Evolutionary conservation across 2,329 filamentous ascomycete genomes (phyloP), one percentile per base, ranked within the genome.

Genomic region (Trichoderma sp.): DNA sequence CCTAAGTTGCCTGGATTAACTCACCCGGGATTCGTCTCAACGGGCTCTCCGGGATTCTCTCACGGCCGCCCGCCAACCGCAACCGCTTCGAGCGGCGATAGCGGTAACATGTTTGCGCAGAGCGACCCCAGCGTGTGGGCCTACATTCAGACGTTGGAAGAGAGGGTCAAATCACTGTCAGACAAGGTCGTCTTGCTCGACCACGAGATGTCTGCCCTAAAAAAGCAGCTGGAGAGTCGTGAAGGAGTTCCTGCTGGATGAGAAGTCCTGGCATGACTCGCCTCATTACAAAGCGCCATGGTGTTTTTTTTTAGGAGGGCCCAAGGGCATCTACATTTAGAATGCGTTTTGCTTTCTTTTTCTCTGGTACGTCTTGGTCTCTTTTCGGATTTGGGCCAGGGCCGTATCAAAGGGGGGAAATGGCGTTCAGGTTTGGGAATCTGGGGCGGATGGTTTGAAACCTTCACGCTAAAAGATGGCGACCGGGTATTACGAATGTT

Each of bases 141-240:
- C 4, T 93, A 93, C 73, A 86, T 94, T 37, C 88, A 92, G 67
- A 84, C 84, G 19, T 81, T 94, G 59, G 91, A 94, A 74, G 85
- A 87, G 13, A 80, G 79, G 69, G 73, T 80, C 58, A 80, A 80
- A 70, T 71, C 71, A 34, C 70, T 80, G 22, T 73, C 75, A 2
- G 79, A 80, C 9, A 79, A 76, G 68, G 74, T 80, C 15, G 65
- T 71, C 8, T 71, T 70, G 54, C 74, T 80, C 19, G 78, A 79
- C 45, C 72, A 78, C 25, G 77, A 78, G 63, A 76, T 80, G 32
- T 70, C 73, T 13, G 70, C 68, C 7, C 67, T 80, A 54, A 79
- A 77, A 70, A 78, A 76, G 63, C 77, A 78, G 54, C 70, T 78
- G 39, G 76, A 78, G 64, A 72, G 66, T 63, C 75, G 73, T 25